These are phyloP conservation scores for Solanum piurae DNA, from an alignment of 257 asterid genomes.

Conservation along the genomic window DNA sequence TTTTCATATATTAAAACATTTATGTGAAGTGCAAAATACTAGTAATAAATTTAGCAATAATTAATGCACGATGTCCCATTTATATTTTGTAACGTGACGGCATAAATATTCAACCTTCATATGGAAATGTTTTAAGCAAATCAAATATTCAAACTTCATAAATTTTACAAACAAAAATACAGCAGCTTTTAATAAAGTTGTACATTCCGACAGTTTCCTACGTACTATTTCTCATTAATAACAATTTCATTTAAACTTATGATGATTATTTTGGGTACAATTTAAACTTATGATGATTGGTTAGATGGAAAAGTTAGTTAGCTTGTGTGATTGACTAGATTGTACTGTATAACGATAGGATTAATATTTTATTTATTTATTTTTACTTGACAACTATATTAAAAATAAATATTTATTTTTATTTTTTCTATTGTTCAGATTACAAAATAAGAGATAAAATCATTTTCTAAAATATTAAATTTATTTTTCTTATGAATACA, in stretches of 20 bases:
- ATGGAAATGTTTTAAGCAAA: not conserved
- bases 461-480: too few relatives aligned
- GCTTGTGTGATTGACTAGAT: not conserved
- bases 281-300: not conserved
- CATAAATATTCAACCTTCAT: not conserved
- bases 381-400: too few relatives aligned
- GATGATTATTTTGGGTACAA: not conserved
- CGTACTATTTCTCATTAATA: not conserved
- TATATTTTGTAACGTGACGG: not conserved
- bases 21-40: not conserved
- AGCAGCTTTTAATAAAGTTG: not conserved
- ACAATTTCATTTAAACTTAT: not conserved
- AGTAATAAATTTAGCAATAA: not conserved
- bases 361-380: accelerated
- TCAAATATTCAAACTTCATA: not conserved
- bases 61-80: not conserved
- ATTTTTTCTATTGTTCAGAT: not conserved
- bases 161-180: not conserved
- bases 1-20: not conserved
- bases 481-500: too few relatives aligned
- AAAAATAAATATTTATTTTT: not conserved
- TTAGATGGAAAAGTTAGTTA: not conserved
- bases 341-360: not conserved
- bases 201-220: not conserved
- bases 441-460: too few relatives aligned